Evolutionary conservation across 768 basidiomycete genomes (phyloP).

Genomic region (Sporobolomyces roseus): DNA sequence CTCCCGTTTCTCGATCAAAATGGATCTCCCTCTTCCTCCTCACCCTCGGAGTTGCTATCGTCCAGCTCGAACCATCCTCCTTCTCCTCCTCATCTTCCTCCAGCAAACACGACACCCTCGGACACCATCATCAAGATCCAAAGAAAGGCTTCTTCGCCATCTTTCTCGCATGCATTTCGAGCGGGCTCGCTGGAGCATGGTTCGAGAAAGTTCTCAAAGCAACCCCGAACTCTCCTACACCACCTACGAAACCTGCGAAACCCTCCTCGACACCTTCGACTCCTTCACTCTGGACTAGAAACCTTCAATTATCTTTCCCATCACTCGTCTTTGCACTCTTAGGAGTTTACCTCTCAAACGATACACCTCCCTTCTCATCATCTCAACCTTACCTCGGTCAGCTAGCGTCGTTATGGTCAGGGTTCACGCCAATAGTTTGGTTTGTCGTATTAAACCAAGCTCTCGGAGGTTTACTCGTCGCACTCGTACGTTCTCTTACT

Average conservation of each 20-base stretch:
- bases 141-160: constrained; percentile 84
- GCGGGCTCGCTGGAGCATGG: constrained; percentile 90
- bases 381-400: background rate
- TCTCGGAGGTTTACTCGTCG: constrained; percentile 43
- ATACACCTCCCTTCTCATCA: background rate
- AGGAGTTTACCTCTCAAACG: constrained; percentile 25
- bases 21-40: constrained; percentile 83
- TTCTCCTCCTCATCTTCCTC: background rate
- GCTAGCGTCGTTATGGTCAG: constrained; percentile 2
- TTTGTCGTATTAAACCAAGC: constrained; percentile 43
- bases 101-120: background rate
- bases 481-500: constrained; percentile 32
- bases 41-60: constrained; percentile 60
- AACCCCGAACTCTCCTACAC: too few species aligned
- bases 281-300: constrained; percentile 40
- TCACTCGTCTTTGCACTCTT: constrained; percentile 39
- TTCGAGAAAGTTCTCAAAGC: constrained; percentile 89
- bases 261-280: background rate
- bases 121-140: constrained; percentile 49
- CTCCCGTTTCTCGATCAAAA: constrained; percentile 59
- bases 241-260: background rate
- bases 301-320: constrained; percentile 44
- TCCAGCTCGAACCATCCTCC: constrained; percentile 65
- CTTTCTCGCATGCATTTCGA: constrained; percentile 82
- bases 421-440: constrained; percentile 40